Evolutionary conservation across 208 protist species (phyloP).

Genomic region (Novymonas esmeraldas): DNA sequence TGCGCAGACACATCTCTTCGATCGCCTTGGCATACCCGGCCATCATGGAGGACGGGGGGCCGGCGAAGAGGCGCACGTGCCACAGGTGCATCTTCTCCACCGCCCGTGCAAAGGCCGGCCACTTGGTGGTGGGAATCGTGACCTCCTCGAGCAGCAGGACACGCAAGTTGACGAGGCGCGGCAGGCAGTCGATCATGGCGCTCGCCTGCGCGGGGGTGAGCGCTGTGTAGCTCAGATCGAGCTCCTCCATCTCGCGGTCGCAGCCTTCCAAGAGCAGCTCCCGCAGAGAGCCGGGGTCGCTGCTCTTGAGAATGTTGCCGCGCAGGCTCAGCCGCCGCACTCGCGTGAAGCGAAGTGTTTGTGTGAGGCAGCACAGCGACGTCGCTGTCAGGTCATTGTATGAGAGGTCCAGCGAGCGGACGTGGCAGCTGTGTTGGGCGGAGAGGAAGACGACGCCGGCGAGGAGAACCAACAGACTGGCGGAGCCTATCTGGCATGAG

Average conservation of each 20-base stretch:
- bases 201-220: slow-evolving; percentile 54
- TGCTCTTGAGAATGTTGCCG: slow-evolving; percentile 64
- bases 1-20: slow-evolving; percentile 23
- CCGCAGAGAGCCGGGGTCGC: slow-evolving; percentile 38
- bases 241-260: slow-evolving; percentile 51
- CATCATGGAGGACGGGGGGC: slow-evolving; percentile 26
- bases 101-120: slow-evolving; percentile 43
- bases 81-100: slow-evolving; percentile 49
- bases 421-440: background rate
- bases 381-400: slow-evolving; percentile 59
- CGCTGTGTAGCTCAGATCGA: slow-evolving; percentile 72
- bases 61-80: slow-evolving; percentile 48
- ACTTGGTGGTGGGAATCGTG: slow-evolving; percentile 42
- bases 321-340: slow-evolving; percentile 64
- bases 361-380: slow-evolving; percentile 55
- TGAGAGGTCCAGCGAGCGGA: slow-evolving; percentile 63
- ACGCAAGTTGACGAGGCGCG: slow-evolving; percentile 43
- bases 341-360: slow-evolving; percentile 48
- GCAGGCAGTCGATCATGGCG: slow-evolving; percentile 66
- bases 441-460: slow-evolving; percentile 34
- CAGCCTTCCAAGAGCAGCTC: slow-evolving; percentile 76
- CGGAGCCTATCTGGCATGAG: slow-evolving; percentile 66
- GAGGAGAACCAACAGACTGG: slow-evolving; percentile 62
- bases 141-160: slow-evolving; percentile 76
- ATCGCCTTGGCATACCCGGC: slow-evolving; percentile 29